Conservation (phyloP, 345 rosid species). For the Pistacia vera region DNA sequence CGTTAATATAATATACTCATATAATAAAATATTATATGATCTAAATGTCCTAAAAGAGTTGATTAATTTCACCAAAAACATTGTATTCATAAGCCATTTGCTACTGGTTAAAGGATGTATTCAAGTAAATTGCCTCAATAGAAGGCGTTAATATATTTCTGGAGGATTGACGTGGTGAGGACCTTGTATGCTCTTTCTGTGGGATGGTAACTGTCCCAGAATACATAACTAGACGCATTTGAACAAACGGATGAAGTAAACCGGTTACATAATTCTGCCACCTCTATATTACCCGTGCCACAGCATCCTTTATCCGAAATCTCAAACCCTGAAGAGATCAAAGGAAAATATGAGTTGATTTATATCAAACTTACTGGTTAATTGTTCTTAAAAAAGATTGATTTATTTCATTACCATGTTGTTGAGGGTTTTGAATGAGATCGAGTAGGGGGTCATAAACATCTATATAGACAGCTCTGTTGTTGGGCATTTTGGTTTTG, state of each 20-base stretch:
- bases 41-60: too few relatives aligned
- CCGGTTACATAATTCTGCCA: conserved; percentile 45
- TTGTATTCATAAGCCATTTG: neutral
- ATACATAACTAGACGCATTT: conserved; percentile 46
- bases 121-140: conserved; percentile 25
- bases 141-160: conserved; percentile 30
- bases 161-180: conserved; percentile 20
- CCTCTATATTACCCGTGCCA: conserved; percentile 50
- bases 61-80: too few relatives aligned
- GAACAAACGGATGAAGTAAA: conserved; percentile 38
- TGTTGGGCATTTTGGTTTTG: conserved; percentile 17
- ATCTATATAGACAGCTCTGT: conserved; percentile 44
- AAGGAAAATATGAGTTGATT: neutral
- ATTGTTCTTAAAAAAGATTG: neutral
- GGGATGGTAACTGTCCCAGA: conserved; percentile 82
- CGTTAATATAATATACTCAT: too few relatives aligned
- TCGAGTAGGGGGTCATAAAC: conserved; percentile 44
- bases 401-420: conserved; percentile 32
- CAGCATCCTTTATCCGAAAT: conserved; percentile 58
- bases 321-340: conserved; percentile 33
- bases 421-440: conserved; percentile 39
- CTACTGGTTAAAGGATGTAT: too few relatives aligned
- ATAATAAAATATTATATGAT: too few relatives aligned
- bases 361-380: neutral
- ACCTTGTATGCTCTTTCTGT: conserved; percentile 58